Percentiles rank a stretch among this genome's conserved stretches.
These are phyloP conservation scores for Brassica hybrid DNA, from an alignment of 441 rosid genomes.

Conservation along the genomic window DNA sequence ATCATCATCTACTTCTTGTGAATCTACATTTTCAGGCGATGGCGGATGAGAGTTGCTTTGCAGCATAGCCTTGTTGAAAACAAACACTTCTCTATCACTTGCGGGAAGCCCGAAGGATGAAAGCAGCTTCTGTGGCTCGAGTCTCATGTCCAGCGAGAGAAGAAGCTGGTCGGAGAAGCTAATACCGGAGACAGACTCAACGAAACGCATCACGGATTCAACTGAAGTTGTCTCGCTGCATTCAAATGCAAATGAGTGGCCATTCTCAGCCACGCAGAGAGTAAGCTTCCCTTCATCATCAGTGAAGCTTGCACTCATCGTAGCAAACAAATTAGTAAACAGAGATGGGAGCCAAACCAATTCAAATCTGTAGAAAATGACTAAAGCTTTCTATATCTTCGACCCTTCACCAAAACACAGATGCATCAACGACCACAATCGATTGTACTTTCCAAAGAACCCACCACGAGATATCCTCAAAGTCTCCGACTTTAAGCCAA, in stretches of 20 bases:
- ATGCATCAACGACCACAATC: constrained; percentile 25
- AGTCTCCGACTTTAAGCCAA: constrained; percentile 37
- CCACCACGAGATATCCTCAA: constrained; percentile 34
- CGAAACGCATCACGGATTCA: constrained; percentile 72
- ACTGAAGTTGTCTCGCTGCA: constrained; percentile 74
- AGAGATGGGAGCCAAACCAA: constrained; percentile 11
- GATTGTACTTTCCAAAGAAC: neutral
- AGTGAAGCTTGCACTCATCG: constrained; percentile 74
- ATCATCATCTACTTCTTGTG: constrained; percentile 54
- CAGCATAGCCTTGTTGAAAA: constrained; percentile 81
- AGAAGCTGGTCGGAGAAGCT: constrained; percentile 81
- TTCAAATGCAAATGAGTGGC: constrained; percentile 73
- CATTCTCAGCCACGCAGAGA: constrained; percentile 90
- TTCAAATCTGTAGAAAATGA: constrained; percentile 11
- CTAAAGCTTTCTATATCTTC: constrained; percentile 20
- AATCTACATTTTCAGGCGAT: constrained; percentile 61
- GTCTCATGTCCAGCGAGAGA: constrained; percentile 80
- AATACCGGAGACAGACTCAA: constrained; percentile 64
- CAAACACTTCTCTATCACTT: constrained; percentile 69
- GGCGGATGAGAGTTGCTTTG: constrained; percentile 71
- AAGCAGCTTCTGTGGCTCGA: constrained; percentile 78
- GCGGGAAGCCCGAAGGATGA: constrained; percentile 85
- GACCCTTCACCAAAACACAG: constrained; percentile 39
- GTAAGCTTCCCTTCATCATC: constrained; percentile 66
- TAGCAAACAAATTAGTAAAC: constrained; percentile 33